Evolutionary conservation across 441 rosid species (phyloP).

Genomic region (Pelargonium citronellum): DNA sequence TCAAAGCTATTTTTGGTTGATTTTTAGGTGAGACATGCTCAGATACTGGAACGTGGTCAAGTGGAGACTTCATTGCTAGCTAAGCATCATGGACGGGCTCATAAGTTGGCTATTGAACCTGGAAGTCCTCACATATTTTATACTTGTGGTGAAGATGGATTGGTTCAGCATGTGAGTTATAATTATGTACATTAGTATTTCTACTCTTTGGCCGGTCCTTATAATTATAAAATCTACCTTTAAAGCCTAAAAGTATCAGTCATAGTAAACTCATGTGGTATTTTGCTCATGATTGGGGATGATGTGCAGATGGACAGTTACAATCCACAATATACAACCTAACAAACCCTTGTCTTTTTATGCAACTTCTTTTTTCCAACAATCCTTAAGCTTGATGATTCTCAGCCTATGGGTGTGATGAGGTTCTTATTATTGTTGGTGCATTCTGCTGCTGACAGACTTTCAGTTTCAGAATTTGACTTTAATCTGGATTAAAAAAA

Average conservation of each 20-base stretch:
- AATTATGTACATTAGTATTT: conserved; percentile 5
- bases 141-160: conserved; percentile 89
- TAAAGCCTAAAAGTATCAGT: neutral
- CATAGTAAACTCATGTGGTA: neutral
- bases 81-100: conserved; percentile 59
- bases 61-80: conserved; percentile 56
- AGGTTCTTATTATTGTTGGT: neutral
- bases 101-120: conserved; percentile 81
- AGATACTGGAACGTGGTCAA: conserved; percentile 50
- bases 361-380: neutral
- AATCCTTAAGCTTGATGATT: neutral
- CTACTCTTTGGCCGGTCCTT: conserved; percentile 3
- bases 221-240: conserved; percentile 9
- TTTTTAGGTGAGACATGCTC: conserved; percentile 66
- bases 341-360: neutral
- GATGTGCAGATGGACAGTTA: neutral
- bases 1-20: neutral
- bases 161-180: conserved; percentile 74
- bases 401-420: neutral
- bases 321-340: neutral
- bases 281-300: neutral
- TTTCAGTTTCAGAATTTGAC: conserved; percentile 14
- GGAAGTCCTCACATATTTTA: conserved; percentile 80
- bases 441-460: neutral
- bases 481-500: neutral